Base-by-base conservation (phyloP, 495 filamentous ascomycete genomes). In the Lophium mytilinum region DNA sequence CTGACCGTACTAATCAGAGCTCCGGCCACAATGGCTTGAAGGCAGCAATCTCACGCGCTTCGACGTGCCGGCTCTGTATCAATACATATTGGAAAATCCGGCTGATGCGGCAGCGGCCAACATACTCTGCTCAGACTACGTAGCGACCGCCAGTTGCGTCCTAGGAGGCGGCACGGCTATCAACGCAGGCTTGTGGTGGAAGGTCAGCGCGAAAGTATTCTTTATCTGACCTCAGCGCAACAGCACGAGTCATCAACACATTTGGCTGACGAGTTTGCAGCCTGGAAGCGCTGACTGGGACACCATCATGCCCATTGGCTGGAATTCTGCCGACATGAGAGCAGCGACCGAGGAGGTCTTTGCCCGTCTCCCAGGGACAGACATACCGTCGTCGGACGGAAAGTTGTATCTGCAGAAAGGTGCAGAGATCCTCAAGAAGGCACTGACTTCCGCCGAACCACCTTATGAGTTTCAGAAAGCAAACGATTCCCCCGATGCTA, bases 131-230 rank as follows among this genome's bases (percentile, higher is more conserved):
- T 15, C 52, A 9, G 52, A 54, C 24, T n/a, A 30, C 10, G n/a
- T 15, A 11, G 52, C 18, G 11, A 14, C 52, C 14, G 52, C 52
- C n/a, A 24, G 36, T 34, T 54, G 52, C 24, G 40, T 54, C 9
- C 52, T 54, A 5, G 52, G 52, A 15, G 52, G 52, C 37, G 52
- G 52, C 9, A 54, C 52, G 9, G 40, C 40, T 11, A 24, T 54
- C 37, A 54, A 54, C 42, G 36, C 49, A 34, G 49, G 49, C n/a
- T 35, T 35, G 19, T 51, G 10, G 11, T 51, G 37, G 14, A 51
- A 51, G 21, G 40, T 18, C 40, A n/a, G 14, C 40, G 14, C 18
- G 18, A 18, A 42, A 2, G 40, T 42, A 1, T 42, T n/a, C 40
- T 42, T 1, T 18, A 42, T 8, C 1, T 42, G 14, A 18, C 1